Conservation (phyloP, 345 rosid genomes). For the Syzygium aqueum region DNA sequence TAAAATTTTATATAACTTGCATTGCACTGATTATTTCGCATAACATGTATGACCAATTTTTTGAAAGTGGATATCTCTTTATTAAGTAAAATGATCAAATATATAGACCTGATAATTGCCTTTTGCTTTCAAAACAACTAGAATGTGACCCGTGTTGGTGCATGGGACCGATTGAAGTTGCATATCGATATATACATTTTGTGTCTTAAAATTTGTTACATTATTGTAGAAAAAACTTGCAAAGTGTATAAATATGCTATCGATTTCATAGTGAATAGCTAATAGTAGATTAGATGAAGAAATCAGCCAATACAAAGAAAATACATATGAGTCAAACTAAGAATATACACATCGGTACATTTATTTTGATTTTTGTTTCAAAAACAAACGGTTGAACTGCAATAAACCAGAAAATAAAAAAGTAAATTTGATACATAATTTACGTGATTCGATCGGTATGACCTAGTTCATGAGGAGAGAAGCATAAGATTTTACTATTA, state of each 20-base stretch:
- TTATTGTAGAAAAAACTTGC: background rate
- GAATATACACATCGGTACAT: rapidly evolving
- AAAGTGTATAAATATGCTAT: background rate
- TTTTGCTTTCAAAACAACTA: background rate
- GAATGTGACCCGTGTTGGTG: background rate
- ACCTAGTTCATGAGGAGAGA: rapidly evolving
- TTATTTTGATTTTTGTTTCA: background rate
- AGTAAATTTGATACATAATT: rapidly evolving
- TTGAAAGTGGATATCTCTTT: background rate
- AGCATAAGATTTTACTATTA: background rate
- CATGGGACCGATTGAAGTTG: background rate
- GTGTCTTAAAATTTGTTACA: background rate
- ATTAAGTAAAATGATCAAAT: background rate
- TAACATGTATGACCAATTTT: background rate
- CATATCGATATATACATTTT: background rate
- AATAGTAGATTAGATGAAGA: background rate
- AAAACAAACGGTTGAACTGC: background rate
- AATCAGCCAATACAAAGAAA: background rate
- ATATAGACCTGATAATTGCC: background rate
- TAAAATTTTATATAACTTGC: background rate
- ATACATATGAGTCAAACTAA: background rate
- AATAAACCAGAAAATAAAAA: background rate
- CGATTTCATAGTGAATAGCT: background rate
- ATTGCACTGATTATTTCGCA: background rate
- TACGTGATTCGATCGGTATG: too few relatives aligned